Conservation (phyloP, 768 basidiomycete species). For the Baorangia bicolor region DNA sequence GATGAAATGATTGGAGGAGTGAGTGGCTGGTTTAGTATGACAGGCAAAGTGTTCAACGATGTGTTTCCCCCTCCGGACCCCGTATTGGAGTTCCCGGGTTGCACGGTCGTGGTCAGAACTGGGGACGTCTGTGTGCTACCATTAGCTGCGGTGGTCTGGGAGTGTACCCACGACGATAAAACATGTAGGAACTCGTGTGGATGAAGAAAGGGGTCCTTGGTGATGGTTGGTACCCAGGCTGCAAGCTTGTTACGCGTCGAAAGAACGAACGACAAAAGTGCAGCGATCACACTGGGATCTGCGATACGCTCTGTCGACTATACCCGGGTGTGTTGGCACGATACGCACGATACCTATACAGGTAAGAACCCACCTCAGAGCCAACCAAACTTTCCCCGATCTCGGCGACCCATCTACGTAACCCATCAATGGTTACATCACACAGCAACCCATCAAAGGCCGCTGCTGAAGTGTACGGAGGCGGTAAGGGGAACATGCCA, state of each 20-base stretch:
- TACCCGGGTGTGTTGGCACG: neutral
- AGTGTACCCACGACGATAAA: constrained; percentile 36
- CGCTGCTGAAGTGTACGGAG: constrained; percentile 8
- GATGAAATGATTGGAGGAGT: neutral
- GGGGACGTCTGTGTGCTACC: constrained; percentile 29
- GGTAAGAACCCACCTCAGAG: constrained; percentile 48
- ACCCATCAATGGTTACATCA: constrained; percentile 71
- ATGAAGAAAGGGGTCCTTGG: constrained; percentile 79
- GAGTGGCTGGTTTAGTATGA: constrained; percentile 7
- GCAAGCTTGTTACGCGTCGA: constrained; percentile 68
- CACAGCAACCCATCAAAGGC: constrained; percentile 70
- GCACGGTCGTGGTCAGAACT: constrained; percentile 25
- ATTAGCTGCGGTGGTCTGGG: constrained; percentile 16
- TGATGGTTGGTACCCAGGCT: constrained; percentile 46
- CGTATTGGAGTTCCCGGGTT: constrained; percentile 12
- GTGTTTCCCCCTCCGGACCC: constrained; percentile 9
- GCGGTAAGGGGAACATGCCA: constrained; percentile 52
- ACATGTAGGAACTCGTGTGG: constrained; percentile 56
- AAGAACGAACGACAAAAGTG: constrained; percentile 67
- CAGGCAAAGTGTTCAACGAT: constrained; percentile 22
- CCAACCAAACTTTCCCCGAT: constrained; percentile 62
- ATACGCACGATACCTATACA: neutral
- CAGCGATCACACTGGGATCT: constrained; percentile 70
- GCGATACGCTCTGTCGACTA: constrained; percentile 72
- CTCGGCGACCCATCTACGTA: constrained; percentile 64